Evolutionary conservation across 371 early-diverging fungal genomes (phyloP).

Genomic region (Mucor saturninus): DNA sequence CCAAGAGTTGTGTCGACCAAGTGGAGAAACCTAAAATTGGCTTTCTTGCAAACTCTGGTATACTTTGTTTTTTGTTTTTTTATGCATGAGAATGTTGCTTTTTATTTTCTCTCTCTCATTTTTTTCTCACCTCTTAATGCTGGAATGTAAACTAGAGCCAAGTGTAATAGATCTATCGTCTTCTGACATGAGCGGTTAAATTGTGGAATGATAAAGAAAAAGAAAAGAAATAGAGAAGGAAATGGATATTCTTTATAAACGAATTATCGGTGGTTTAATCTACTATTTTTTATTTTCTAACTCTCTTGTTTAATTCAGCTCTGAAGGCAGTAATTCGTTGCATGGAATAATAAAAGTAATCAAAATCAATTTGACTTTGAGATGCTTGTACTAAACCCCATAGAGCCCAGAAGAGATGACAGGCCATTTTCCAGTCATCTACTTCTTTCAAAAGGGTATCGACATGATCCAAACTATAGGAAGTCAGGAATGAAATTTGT

Average conservation of each 20-base stretch:
- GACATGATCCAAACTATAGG: conserved; percentile 50
- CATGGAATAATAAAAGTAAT: conserved; percentile 74
- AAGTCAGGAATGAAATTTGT: conserved; percentile 63
- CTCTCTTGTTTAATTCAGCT: not conserved
- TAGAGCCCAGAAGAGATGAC: conserved; percentile 81
- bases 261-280: not conserved
- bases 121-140: too few species aligned
- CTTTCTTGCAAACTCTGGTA: conserved; percentile 38
- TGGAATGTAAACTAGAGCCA: too few species aligned
- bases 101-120: too few species aligned
- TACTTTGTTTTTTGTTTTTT: conserved; percentile 9
- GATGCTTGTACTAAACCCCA: conserved; percentile 86
- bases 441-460: conserved; percentile 41
- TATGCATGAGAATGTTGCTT: not conserved
- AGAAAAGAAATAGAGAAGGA: not conserved
- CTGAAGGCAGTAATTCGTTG: conserved; percentile 61
- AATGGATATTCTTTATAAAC: too few species aligned
- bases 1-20: conserved; percentile 52
- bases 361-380: conserved; percentile 83
- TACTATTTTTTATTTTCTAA: conserved; percentile 1
- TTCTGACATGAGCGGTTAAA: not conserved
- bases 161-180: not conserved
- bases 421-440: conserved; percentile 60
- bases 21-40: conserved; percentile 53
- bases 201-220: not conserved